phyloP scores from a whole-genome alignment of 495 filamentous ascomycete genomes.

The Neurospora africana region DNA sequence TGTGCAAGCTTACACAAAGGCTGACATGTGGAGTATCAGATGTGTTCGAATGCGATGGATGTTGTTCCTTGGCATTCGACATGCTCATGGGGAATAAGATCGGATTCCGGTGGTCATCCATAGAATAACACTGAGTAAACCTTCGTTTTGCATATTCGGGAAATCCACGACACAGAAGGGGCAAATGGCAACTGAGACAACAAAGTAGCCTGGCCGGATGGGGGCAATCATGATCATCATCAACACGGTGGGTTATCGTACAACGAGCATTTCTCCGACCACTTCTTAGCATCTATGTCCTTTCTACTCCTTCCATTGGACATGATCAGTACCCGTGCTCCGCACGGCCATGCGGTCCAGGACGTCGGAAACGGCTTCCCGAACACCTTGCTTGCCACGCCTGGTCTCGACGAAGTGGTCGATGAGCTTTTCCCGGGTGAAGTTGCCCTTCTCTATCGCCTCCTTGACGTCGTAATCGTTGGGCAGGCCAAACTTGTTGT shows the following conservation, averaged over 20 bases:
- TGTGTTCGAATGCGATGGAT: background rate
- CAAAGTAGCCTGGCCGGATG: background rate
- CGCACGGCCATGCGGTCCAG: slow-evolving; percentile 37
- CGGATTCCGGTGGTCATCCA: background rate
- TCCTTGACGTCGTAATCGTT: slow-evolving; percentile 57
- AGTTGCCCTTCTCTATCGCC: slow-evolving; percentile 32
- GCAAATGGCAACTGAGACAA: background rate
- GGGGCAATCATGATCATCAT: background rate
- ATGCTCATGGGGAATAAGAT: background rate
- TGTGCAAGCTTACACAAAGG: background rate
- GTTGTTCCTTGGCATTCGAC: background rate
- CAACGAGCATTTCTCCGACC: background rate
- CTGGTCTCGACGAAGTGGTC: slow-evolving; percentile 34
- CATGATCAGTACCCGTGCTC: slow-evolving; percentile 19
- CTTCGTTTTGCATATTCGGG: background rate
- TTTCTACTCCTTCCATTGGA: slow-evolving; percentile 24
- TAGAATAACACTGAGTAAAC: background rate
- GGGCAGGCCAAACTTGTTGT: slow-evolving; percentile 55
- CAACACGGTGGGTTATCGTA: background rate
- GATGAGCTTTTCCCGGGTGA: slow-evolving; percentile 33
- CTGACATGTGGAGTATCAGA: background rate
- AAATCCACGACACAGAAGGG: background rate
- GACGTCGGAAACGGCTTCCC: slow-evolving; percentile 47
- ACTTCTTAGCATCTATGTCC: background rate
- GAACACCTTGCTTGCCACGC: slow-evolving; percentile 45